A percentile compares a stretch with the other conserved stretches of the same genome.
These are phyloP conservation scores for Komagataella kurtzmanii DNA, from an alignment of 805 yeast species.

Conservation along the genomic window DNA sequence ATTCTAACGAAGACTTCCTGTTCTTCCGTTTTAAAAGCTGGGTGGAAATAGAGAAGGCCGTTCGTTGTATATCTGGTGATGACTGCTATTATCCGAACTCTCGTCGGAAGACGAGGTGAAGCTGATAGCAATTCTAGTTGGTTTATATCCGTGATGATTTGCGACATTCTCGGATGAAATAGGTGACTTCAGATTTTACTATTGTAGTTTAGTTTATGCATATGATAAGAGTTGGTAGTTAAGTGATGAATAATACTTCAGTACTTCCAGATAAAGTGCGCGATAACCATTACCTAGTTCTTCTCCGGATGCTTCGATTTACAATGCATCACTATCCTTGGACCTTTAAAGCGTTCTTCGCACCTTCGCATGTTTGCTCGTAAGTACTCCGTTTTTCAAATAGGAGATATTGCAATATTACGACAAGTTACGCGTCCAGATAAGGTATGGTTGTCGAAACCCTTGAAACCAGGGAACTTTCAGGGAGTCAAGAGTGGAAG, in stretches of 20 bases:
- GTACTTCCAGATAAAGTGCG: not conserved
- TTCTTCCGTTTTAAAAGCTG: not conserved
- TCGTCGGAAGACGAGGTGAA: not conserved
- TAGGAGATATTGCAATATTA: conserved; percentile 18
- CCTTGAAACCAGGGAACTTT: conserved; percentile 10
- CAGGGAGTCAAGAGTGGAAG: conserved; percentile 13
- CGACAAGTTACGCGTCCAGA: conserved; percentile 14
- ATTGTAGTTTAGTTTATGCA: not conserved
- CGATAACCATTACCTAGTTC: not conserved
- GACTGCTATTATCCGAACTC: conserved; percentile 1
- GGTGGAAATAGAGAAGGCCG: not conserved
- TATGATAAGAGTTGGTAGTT: too few species aligned
- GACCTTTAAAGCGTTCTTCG: not conserved
- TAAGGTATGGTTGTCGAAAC: conserved; percentile 17
- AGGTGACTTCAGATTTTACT: not conserved
- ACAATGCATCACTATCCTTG: too few species aligned
- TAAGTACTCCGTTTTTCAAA: conserved; percentile 6
- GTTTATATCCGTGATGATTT: not conserved
- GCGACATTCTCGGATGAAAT: not conserved
- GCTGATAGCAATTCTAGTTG: not conserved
- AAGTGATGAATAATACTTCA: too few species aligned
- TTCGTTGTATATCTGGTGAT: not conserved
- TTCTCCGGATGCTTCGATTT: too few species aligned
- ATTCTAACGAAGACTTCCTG: not conserved
- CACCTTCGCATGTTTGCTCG: not conserved